Evolutionary conservation across 1,139 yeast genomes (phyloP).

Genomic region (Blastobotrys aristatus): DNA sequence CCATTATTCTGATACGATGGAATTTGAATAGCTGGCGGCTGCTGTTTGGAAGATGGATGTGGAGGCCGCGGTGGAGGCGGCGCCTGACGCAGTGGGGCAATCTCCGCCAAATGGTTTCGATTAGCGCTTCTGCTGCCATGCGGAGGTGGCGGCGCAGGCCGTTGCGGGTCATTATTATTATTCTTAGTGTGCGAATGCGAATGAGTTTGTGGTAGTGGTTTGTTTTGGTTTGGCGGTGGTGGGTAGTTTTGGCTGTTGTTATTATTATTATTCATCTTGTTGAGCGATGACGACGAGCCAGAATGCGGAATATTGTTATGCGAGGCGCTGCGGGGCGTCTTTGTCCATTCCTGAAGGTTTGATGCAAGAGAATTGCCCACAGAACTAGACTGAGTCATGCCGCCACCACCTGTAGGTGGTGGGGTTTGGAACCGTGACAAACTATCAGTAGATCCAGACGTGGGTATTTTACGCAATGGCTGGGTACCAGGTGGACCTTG

Average conservation of each 20-base stretch:
- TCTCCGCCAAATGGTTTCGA: constrained; percentile 26
- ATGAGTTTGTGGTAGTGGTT: constrained; percentile 5
- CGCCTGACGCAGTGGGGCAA: constrained; percentile 31
- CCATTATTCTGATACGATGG: constrained; percentile 6
- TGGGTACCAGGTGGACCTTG: neutral
- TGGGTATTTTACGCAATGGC: constrained; percentile 3
- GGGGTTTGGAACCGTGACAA: neutral
- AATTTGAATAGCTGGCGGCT: constrained; percentile 11
- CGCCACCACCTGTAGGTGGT: neutral
- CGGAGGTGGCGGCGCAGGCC: constrained; percentile 10
- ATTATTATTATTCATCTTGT: neutral
- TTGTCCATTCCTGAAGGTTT: constrained; percentile 32
- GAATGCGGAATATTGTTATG: constrained; percentile 3
- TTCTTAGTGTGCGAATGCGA: neutral
- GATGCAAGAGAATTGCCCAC: constrained; percentile 16
- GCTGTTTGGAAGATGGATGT: constrained; percentile 19
- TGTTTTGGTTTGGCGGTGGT: too few relatives aligned
- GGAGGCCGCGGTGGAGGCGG: constrained; percentile 25
- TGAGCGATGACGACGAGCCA: constrained; percentile 7
- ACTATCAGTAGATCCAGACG: constrained; percentile 10
- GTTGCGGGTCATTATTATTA: neutral
- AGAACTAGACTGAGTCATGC: neutral
- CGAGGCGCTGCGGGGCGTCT: constrained; percentile 23
- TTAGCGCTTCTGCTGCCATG: constrained; percentile 25
- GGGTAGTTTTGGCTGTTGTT: too few relatives aligned